These are phyloP conservation scores for Hygrophila difformis DNA, from an alignment of 257 asterid genomes.

Conservation along the genomic window DNA sequence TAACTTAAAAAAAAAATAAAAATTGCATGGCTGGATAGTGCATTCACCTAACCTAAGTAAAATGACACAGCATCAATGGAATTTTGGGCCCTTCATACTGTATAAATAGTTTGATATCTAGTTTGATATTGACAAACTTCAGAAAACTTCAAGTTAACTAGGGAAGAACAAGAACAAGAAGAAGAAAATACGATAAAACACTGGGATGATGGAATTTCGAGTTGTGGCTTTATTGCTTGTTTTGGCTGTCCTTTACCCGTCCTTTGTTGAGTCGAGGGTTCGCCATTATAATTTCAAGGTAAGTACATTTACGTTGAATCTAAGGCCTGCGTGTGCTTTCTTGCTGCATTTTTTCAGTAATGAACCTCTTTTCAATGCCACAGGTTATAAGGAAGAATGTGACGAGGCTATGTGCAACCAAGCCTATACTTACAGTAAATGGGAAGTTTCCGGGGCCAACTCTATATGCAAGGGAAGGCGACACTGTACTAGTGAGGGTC, in stretches of 20 bases:
- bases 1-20: slow-evolving; percentile 12
- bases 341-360: background rate
- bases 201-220: slow-evolving; percentile 15
- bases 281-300: slow-evolving; percentile 62
- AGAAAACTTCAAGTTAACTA: no score
- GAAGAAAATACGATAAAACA: background rate
- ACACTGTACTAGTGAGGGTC: slow-evolving; percentile 49
- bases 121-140: background rate
- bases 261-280: slow-evolving; percentile 26
- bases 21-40: slow-evolving; percentile 23
- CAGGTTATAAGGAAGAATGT: slow-evolving; percentile 48
- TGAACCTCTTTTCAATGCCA: no score
- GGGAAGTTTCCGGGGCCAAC: slow-evolving; percentile 78
- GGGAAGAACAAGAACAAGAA: no score
- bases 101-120: background rate
- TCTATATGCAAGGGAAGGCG: slow-evolving; percentile 64
- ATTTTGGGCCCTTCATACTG: slow-evolving; percentile 19
- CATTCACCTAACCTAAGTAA: slow-evolving; percentile 47
- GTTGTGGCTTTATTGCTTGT: slow-evolving; percentile 21
- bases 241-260: slow-evolving; percentile 13
- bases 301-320: no score
- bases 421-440: slow-evolving; percentile 48
- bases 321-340: no score
- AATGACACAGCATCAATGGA: slow-evolving; percentile 38
- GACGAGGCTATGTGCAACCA: slow-evolving; percentile 44